A percentile compares a stretch with the other conserved stretches of the same genome.
These are phyloP conservation scores for Suillus bovinus DNA, from an alignment of 768 basidiomycete species.

Conservation along the genomic window DNA sequence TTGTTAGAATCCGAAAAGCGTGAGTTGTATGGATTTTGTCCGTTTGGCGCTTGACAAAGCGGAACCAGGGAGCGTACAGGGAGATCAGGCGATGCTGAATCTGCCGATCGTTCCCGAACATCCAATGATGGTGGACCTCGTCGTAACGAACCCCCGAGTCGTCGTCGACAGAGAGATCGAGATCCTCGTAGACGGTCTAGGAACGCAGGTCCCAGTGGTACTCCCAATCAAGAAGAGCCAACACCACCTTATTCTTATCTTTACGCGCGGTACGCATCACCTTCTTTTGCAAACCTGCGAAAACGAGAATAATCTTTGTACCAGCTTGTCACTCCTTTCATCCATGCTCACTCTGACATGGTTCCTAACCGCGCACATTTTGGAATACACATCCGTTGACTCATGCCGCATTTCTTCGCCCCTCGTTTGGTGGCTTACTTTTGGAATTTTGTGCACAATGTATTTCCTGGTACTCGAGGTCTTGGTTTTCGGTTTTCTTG, in stretches of 20 bases:
- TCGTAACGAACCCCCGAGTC: constrained; percentile 14
- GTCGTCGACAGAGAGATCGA: constrained; percentile 18
- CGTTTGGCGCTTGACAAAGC: constrained; percentile 12
- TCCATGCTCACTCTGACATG: constrained; percentile 76
- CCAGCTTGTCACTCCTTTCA: constrained; percentile 60
- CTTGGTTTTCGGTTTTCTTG: constrained; percentile 68
- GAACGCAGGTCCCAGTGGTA: constrained; percentile 13
- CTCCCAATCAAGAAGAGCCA: constrained; percentile 27
- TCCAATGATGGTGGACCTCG: constrained; percentile 10
- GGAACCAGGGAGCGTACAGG: constrained; percentile 22
- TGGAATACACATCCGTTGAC: constrained; percentile 74
- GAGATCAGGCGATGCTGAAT: constrained; percentile 28
- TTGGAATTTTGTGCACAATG: constrained; percentile 77
- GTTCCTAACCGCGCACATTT: constrained; percentile 80
- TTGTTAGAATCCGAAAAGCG: constrained; percentile 35
- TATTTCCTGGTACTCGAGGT: constrained; percentile 77
- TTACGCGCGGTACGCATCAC: constrained; percentile 26
- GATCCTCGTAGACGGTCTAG: constrained; percentile 17
- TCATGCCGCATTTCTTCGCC: constrained; percentile 75
- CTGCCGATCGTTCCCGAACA: constrained; percentile 27
- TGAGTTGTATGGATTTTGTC: constrained; percentile 17
- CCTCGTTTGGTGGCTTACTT: constrained; percentile 85
- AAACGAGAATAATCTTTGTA: background rate
- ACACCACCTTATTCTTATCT: constrained; percentile 27
- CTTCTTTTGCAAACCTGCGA: background rate